A percentile compares a stretch with the other conserved stretches of the same genome.
These are phyloP conservation scores for Coemansia sp. DNA, from an alignment of 192 early-diverging fungal genomes.

Conservation along the genomic window DNA sequence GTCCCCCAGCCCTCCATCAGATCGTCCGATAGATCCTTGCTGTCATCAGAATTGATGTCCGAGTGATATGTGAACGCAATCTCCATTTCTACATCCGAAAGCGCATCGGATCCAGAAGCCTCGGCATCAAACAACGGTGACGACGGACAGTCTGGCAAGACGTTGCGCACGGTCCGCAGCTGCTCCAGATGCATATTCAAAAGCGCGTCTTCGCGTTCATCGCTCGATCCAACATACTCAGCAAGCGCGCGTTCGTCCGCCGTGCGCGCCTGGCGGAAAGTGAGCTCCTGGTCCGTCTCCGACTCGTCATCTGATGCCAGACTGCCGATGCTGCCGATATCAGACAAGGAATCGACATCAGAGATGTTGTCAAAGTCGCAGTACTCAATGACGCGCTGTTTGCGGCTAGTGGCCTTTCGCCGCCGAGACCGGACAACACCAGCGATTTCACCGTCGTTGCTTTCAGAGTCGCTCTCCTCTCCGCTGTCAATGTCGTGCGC, in stretches of 20 bases:
- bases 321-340: conserved; percentile 12
- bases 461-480: conserved; percentile 45
- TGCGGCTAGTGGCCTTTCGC: background rate
- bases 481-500: conserved; percentile 34
- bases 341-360: conserved; percentile 3
- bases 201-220: conserved; percentile 44
- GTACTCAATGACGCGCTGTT: background rate
- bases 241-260: conserved; percentile 37
- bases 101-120: conserved; percentile 10
- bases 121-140: conserved; percentile 30
- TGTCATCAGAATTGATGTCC: conserved; percentile 10
- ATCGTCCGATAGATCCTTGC: conserved; percentile 31
- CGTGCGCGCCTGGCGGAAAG: conserved; percentile 37
- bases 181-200: conserved; percentile 50
- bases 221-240: conserved; percentile 10
- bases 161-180: conserved; percentile 44
- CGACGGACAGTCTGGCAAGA: conserved; percentile 38
- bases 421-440: background rate
- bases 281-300: conserved; percentile 45
- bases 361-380: background rate
- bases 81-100: conserved; percentile 18
- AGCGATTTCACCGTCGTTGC: conserved; percentile 5
- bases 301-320: conserved; percentile 13
- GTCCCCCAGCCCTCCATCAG: conserved; percentile 43
- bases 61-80: conserved; percentile 41